These are phyloP conservation scores for Claviceps lovelessii DNA, from an alignment of 2,329 filamentous ascomycete species.

Conservation along the genomic window DNA sequence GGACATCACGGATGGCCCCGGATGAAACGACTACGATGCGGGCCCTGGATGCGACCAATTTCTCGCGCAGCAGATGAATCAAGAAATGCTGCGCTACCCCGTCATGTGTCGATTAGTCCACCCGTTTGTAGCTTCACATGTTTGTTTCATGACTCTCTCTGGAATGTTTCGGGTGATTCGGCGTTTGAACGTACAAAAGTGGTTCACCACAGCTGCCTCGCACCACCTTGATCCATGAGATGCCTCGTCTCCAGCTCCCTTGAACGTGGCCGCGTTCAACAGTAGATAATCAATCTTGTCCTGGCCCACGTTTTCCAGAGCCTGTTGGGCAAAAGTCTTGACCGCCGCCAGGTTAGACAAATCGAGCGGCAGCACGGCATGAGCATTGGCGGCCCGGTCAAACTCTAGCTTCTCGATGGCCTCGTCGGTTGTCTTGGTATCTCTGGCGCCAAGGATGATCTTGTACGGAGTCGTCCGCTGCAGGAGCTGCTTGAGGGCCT, in stretches of 20 bases:
- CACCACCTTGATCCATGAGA: constrained; percentile 33
- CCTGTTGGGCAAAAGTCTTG: constrained; percentile 30
- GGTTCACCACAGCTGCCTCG: constrained; percentile 36
- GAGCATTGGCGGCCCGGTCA: constrained; percentile 23
- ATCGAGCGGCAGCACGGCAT: constrained; percentile 35
- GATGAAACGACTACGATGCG: constrained; percentile 38
- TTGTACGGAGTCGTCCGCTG: constrained; percentile 29
- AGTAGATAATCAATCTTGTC: constrained; percentile 33
- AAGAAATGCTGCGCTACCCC: constrained; percentile 38
- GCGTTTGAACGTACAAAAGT: constrained; percentile 26
- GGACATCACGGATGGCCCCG: constrained; percentile 28
- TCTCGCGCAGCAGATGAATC: constrained; percentile 32
- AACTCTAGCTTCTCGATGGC: constrained; percentile 29
- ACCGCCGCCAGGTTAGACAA: constrained; percentile 30
- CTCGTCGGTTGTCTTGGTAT: constrained; percentile 24
- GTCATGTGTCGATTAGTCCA: not conserved
- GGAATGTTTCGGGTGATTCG: not conserved
- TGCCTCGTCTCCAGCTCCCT: constrained; percentile 20
- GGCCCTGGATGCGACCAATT: constrained; percentile 29
- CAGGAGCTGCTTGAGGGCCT: constrained; percentile 37
- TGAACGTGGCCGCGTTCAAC: constrained; percentile 33
- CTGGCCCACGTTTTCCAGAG: constrained; percentile 26
- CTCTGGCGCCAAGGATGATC: constrained; percentile 36
- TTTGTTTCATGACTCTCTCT: not conserved
- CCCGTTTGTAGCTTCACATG: not conserved